Conservation (phyloP, 2,329 filamentous ascomycete species). For the Penicillium frequentans region DNA sequence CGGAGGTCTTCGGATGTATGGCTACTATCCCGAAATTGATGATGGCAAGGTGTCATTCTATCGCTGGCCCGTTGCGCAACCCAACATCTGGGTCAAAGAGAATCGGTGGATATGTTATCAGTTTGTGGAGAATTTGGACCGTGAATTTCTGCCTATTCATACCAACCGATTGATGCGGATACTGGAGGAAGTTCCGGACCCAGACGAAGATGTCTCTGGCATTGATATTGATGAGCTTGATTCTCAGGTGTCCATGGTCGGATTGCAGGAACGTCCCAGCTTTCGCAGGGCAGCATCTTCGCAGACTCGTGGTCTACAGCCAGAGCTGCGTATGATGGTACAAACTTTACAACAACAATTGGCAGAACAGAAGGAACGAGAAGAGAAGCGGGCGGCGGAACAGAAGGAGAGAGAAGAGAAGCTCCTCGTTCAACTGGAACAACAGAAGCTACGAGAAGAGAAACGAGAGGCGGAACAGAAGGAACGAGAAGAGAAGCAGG, state of each 20-base stretch:
- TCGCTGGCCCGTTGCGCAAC: slow-evolving; percentile 5
- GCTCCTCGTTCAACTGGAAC: slow-evolving; percentile 1
- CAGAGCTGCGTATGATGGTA: slow-evolving; percentile 8
- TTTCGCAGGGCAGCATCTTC: slow-evolving; percentile 6
- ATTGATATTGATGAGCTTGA: slow-evolving; percentile 1
- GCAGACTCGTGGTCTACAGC: slow-evolving; percentile 4
- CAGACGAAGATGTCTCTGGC: background rate
- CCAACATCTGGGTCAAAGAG: slow-evolving; percentile 2
- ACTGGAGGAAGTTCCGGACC: background rate
- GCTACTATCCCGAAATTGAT: slow-evolving; percentile 6
- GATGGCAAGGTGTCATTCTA: slow-evolving; percentile 5
- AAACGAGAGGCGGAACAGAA: background rate
- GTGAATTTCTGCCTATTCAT: slow-evolving; percentile 7
- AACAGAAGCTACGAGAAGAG: background rate
- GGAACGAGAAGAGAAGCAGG: slow-evolving; percentile 2
- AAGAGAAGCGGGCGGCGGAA: background rate
- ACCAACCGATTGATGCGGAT: slow-evolving; percentile 2
- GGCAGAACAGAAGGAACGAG: background rate
- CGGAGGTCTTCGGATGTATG: slow-evolving; percentile 1
- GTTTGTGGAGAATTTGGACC: slow-evolving; percentile 5
- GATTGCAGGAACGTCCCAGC: background rate
- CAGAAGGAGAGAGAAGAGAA: background rate
- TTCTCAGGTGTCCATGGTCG: slow-evolving; percentile 1
- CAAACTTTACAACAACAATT: slow-evolving; percentile 3
- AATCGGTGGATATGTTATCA: slow-evolving; percentile 6